Conservation (phyloP, 441 rosid genomes). For the Raphanus hybrid region DNA sequence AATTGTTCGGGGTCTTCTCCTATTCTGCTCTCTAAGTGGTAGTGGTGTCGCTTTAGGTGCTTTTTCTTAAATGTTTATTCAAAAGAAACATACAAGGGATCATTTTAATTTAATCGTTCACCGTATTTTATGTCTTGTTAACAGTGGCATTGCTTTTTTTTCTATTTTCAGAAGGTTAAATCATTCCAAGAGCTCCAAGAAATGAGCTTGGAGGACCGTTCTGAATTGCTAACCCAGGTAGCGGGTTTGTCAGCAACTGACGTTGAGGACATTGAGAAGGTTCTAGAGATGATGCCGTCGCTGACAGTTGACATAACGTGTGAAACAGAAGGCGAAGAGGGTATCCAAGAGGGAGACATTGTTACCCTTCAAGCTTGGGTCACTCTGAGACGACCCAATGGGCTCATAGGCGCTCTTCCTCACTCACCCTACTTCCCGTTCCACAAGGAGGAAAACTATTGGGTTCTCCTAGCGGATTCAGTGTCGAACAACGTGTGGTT, state of each 20-base stretch:
- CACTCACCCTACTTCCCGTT: conserved; percentile 57
- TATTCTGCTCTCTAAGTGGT: no score
- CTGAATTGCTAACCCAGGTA: conserved; percentile 70
- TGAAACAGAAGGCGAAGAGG: conserved; percentile 98
- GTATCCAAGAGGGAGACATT: conserved; percentile 89
- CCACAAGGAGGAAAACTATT: conserved; percentile 62
- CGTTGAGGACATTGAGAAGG: conserved; percentile 79
- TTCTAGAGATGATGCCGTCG: conserved; percentile 94
- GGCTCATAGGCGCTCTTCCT: conserved; percentile 84
- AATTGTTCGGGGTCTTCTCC: no score
- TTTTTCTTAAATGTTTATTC: no score
- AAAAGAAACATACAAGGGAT: no score
- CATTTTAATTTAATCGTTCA: background rate
- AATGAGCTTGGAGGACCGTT: conserved; percentile 71
- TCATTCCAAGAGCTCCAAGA: conserved; percentile 85
- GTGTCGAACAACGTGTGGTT: conserved; percentile 87
- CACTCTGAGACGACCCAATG: conserved; percentile 75
- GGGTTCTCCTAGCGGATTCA: conserved; percentile 88
- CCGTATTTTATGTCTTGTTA: conserved; percentile 3
- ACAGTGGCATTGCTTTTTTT: conserved; percentile 16
- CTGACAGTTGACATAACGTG: conserved; percentile 74
- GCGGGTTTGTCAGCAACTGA: conserved; percentile 79
- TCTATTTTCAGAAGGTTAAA: conserved; percentile 80
- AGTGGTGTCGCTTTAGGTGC: no score
- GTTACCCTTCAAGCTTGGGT: conserved; percentile 96